Percentiles rank a stretch among this genome's conserved stretches.
Evolutionary conservation across 2,329 filamentous ascomycete species (phyloP).

Genomic region (Corynespora cassiicola): DNA sequence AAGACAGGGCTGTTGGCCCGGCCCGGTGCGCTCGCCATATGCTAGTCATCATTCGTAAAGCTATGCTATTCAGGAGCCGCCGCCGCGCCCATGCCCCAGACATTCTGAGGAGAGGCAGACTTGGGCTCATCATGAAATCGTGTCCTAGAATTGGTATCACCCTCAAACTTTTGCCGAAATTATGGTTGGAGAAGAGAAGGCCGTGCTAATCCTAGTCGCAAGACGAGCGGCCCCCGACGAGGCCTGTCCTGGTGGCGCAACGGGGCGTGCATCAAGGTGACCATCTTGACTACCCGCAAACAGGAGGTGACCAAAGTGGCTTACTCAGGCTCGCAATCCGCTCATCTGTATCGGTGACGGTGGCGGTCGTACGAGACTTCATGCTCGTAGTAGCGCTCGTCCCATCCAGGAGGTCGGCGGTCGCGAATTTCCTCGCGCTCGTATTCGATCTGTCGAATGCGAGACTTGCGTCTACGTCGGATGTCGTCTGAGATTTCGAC

Average conservation of each 20-base stretch:
- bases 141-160: conserved; percentile 39
- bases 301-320: too few species aligned
- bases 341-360: conserved; percentile 45
- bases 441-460: conserved; percentile 67
- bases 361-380: conserved; percentile 69
- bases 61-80: conserved; percentile 19
- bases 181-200: conserved; percentile 15
- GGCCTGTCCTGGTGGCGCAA: too few species aligned
- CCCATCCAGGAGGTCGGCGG: conserved; percentile 57
- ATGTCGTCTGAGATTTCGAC: conserved; percentile 85
- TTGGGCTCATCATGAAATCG: conserved; percentile 26
- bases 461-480: conserved; percentile 67
- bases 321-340: conserved; percentile 2
- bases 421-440: conserved; percentile 64
- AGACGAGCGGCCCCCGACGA: too few species aligned
- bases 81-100: conserved; percentile 16
- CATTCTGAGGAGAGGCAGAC: conserved; percentile 12
- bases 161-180: conserved; percentile 30
- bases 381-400: conserved; percentile 71
- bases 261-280: too few species aligned
- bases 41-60: conserved; percentile 44
- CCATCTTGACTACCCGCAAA: too few species aligned
- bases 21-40: conserved; percentile 31
- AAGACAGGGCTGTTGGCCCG: too few species aligned
- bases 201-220: conserved; percentile 1